Conservation (phyloP, 306 rosid species). For the Gleditsia sinensis region DNA sequence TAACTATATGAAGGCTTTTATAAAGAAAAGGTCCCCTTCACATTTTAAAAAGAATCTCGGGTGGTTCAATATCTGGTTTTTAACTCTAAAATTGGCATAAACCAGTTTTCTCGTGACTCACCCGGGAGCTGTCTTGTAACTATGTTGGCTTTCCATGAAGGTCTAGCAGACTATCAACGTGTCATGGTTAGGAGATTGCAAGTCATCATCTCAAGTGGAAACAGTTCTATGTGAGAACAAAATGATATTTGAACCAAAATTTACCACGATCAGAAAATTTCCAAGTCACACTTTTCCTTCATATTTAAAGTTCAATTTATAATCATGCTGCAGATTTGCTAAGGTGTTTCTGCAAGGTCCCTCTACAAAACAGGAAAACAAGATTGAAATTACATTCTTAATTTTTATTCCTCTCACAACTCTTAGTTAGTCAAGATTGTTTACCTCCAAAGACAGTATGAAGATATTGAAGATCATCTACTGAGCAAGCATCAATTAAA, state of each 20-base stretch:
- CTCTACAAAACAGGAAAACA: constrained; percentile 57
- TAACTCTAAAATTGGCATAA: constrained; percentile 2
- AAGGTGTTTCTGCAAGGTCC: constrained; percentile 94
- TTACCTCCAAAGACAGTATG: constrained; percentile 90
- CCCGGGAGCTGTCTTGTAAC: background rate
- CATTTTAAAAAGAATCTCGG: background rate
- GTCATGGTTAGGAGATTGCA: background rate
- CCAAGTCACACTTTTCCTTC: constrained; percentile 76
- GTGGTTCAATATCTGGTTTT: constrained; percentile 1
- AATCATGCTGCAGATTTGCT: constrained; percentile 71
- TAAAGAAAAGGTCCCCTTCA: background rate
- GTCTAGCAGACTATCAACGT: background rate
- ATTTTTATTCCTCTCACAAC: background rate
- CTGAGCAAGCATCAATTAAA: constrained; percentile 71
- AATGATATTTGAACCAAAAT: constrained; percentile 21
- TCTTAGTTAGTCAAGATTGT: constrained; percentile 34
- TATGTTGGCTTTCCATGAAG: constrained; percentile 9
- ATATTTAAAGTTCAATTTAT: constrained; percentile 68
- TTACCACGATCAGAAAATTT: constrained; percentile 26
- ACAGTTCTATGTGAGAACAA: constrained; percentile 19
- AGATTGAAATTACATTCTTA: constrained; percentile 25
- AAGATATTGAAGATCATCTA: constrained; percentile 89
- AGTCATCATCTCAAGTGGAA: constrained; percentile 17
- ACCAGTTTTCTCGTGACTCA: constrained; percentile 2
- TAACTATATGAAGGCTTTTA: background rate